These are phyloP conservation scores for Scutellaria minor DNA, from an alignment of 257 asterid species.

Conservation along the genomic window DNA sequence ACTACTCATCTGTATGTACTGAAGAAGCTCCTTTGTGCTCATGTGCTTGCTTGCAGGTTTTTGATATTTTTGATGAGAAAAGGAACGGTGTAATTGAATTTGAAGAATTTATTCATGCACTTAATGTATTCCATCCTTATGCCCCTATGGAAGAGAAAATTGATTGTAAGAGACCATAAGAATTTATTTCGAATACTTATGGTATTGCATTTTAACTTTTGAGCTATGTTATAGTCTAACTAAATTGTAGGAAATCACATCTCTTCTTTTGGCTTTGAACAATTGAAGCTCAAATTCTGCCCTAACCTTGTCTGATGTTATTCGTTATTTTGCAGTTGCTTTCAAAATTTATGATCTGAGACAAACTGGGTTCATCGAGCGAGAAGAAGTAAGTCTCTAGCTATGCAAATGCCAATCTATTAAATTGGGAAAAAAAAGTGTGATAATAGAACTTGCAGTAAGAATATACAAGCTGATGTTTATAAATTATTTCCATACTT, in stretches of 20 bases:
- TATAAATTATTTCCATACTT: neutral
- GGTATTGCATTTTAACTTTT: conserved; percentile 44
- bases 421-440: neutral
- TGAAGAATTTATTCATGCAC: conserved; percentile 78
- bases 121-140: conserved; percentile 74
- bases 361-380: conserved; percentile 63
- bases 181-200: conserved; percentile 19
- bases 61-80: conserved; percentile 81
- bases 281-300: neutral
- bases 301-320: conserved; percentile 25
- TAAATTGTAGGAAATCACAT: neutral
- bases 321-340: conserved; percentile 51
- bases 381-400: conserved; percentile 52
- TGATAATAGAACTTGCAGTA: neutral
- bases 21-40: conserved; percentile 15
- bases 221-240: conserved; percentile 18
- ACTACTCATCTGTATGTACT: neutral
- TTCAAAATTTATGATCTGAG: conserved; percentile 65
- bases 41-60: conserved; percentile 55
- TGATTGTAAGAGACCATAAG: conserved; percentile 52
- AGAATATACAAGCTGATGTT: neutral
- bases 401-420: neutral
- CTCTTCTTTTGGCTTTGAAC: conserved; percentile 7
- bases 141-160: conserved; percentile 71
- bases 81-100: conserved; percentile 80